Base-by-base conservation (phyloP, 2,329 filamentous ascomycete genomes). In the Dactylonectria macrodidyma region DNA sequence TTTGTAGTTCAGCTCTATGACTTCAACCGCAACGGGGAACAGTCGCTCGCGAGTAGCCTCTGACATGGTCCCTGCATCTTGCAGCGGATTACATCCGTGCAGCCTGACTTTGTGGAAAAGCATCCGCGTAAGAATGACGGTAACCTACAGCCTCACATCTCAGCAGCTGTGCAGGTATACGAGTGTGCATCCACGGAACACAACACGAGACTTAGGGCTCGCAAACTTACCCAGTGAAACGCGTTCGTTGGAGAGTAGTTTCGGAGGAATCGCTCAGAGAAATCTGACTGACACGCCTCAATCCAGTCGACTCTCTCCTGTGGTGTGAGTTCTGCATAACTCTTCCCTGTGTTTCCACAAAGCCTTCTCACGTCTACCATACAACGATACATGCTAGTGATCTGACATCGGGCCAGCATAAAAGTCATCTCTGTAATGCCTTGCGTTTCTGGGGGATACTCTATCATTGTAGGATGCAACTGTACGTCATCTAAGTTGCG, bases 1-100 rank as follows among this genome's bases (percentile, higher is more conserved):
- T 22, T 62, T 60, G 44, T 66, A 62, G 44, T 66, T 57, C 4
- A 66, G 52, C 38, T 66, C 63, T 2, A 66, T 66, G 5, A 66
- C 58, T 14, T 66, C 63, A 12, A 66, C 58, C 7, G 63, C 63
- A 7, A 60, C 52, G 3, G 38, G 12, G 52, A 66, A 66, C 12
- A 66, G n/a, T 19, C 63, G 8, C 12, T 66, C 50, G 3, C 57
- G 57, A 2, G 7, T 22, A 9, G 14, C 46, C 3, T 66, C 63
- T 5, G 62, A 36, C 9, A 65, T 24, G 3, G 16, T 14, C 8
- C 14, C 30, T n/a, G 41, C 33, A 3, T 59, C 62, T 9, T 38
- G 22, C 12, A 65, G 11, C 1, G 62, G 57, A 12, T 65, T 65
- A 14, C 56, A 59, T 7, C 62, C 62, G 16, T 65, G 62, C 1